phyloP scores from a whole-genome alignment of 2,329 filamentous ascomycete genomes.

The Calonectria pseudoreteaudii region DNA sequence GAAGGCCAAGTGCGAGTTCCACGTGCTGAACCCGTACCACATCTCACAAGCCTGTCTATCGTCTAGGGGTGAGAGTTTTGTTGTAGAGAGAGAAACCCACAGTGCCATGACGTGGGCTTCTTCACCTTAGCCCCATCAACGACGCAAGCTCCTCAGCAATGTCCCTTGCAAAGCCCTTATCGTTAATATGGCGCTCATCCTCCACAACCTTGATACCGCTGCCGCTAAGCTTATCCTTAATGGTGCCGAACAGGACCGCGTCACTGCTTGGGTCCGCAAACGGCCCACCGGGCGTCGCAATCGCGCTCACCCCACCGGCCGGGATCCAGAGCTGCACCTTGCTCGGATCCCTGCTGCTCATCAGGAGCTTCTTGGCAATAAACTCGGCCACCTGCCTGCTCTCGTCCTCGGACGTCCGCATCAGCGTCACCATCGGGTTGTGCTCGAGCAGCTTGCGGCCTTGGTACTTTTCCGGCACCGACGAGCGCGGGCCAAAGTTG shows the following conservation, averaged over 20 bases:
- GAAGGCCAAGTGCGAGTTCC: background rate
- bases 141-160: background rate
- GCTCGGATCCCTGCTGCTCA: background rate
- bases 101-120: background rate
- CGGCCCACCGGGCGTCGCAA: background rate
- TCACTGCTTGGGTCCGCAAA: background rate
- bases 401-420: conserved; percentile 1
- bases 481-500: background rate
- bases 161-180: background rate
- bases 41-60: background rate
- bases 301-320: background rate
- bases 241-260: background rate
- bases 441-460: background rate
- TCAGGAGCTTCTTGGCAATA: background rate
- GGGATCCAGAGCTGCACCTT: background rate
- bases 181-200: background rate
- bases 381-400: conserved; percentile 7
- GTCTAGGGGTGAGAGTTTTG: background rate
- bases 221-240: background rate
- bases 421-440: conserved; percentile 1
- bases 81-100: background rate
- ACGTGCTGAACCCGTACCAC: background rate
- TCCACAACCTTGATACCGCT: conserved; percentile 1
- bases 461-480: conserved; percentile 3
- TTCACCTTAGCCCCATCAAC: background rate